phyloP scores from a whole-genome alignment of 805 yeast species.

The Kodamaea hsintzibuensis region DNA sequence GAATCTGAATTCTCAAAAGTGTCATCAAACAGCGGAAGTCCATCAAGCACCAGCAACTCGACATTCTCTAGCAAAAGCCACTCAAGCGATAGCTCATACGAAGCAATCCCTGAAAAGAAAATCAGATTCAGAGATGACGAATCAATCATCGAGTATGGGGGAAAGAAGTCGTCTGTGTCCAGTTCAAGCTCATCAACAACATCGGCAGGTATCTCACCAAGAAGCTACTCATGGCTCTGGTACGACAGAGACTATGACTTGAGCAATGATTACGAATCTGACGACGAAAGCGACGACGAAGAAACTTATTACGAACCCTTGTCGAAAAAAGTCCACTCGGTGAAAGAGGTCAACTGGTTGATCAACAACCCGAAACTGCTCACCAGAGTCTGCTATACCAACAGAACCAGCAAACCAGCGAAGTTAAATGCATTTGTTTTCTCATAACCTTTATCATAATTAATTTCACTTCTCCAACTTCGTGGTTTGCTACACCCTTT shows the following conservation, averaged over 20 bases:
- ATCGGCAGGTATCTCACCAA: not conserved
- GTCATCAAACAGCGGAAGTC: constrained; percentile 5
- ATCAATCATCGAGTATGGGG: constrained; percentile 16
- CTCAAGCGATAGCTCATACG: constrained; percentile 4
- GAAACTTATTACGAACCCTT: not conserved
- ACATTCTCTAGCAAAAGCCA: constrained; percentile 5
- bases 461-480: constrained; percentile 1
- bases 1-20: constrained; percentile 6
- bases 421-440: constrained; percentile 19
- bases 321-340: constrained; percentile 17
- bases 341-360: constrained; percentile 23
- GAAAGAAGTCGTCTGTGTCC: not conserved
- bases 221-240: constrained; percentile 31
- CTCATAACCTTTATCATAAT: constrained; percentile 1
- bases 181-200: not conserved
- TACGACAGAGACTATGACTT: constrained; percentile 31
- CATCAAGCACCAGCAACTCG: constrained; percentile 2
- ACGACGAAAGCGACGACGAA: constrained; percentile 16
- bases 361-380: constrained; percentile 13
- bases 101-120: constrained; percentile 5
- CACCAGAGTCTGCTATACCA: constrained; percentile 28
- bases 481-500: not conserved
- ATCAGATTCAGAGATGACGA: constrained; percentile 19
- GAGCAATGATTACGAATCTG: constrained; percentile 19
- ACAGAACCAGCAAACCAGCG: constrained; percentile 15